A percentile compares a stretch with the other conserved stretches of the same genome.
These are phyloP conservation scores for Fusarium oligoseptatum DNA, from an alignment of 2,329 filamentous ascomycete species.

Conservation along the genomic window DNA sequence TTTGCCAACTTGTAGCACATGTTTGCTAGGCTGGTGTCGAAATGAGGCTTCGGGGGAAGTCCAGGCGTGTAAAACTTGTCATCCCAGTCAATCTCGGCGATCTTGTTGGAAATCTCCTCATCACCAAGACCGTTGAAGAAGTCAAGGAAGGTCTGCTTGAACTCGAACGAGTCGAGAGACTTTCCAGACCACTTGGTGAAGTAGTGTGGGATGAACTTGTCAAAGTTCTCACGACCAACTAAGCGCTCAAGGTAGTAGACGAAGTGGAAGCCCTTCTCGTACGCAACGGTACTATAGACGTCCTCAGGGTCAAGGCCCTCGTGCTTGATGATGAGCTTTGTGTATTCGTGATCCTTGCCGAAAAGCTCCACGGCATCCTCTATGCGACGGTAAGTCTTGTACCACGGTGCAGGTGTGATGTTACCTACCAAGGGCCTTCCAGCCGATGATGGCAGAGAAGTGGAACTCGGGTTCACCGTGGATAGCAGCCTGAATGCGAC, in stretches of 20 bases:
- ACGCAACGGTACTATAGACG: constrained; percentile 91
- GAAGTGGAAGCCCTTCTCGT: constrained; percentile 97
- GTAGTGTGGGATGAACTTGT: constrained; percentile 96
- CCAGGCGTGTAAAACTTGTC: constrained; percentile 90
- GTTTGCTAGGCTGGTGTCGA: constrained; percentile 89
- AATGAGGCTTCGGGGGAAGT: constrained; percentile 88
- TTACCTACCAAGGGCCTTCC: constrained; percentile 79
- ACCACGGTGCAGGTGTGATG: background rate
- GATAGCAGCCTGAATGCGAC: constrained; percentile 80
- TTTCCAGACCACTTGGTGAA: constrained; percentile 87
- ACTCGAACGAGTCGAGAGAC: constrained; percentile 93
- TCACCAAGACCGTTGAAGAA: constrained; percentile 82
- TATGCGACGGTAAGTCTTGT: constrained; percentile 45
- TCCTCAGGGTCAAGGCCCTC: constrained; percentile 95
- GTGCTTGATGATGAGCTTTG: constrained; percentile 88
- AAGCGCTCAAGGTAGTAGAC: constrained; percentile 91
- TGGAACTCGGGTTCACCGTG: constrained; percentile 90
- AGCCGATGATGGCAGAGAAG: constrained; percentile 96
- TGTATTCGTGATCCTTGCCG: constrained; percentile 90
- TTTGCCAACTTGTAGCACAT: constrained; percentile 85
- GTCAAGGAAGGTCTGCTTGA: constrained; percentile 86
- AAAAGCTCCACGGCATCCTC: constrained; percentile 84
- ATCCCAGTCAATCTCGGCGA: constrained; percentile 88
- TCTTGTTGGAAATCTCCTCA: constrained; percentile 71
- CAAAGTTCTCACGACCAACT: constrained; percentile 87